These are phyloP conservation scores for Paspalum vaginatum DNA, from an alignment of 176 grass and related monocot genomes.

Conservation along the genomic window DNA sequence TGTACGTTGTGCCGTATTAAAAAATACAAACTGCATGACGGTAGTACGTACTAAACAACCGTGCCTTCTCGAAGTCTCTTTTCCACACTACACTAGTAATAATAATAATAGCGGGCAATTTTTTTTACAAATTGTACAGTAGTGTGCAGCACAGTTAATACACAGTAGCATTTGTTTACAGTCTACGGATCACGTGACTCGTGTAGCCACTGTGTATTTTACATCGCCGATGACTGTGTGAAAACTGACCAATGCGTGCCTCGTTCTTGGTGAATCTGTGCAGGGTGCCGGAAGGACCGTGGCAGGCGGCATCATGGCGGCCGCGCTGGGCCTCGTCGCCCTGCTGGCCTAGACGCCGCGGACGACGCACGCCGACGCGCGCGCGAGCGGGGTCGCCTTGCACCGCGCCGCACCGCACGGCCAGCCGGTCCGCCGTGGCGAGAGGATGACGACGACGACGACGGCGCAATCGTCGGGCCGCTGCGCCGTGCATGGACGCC, in stretches of 20 bases:
- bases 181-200: neutral
- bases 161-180: no score
- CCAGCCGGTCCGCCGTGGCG: neutral
- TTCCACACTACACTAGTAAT: neutral
- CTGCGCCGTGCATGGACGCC: neutral
- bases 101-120: neutral
- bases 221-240: no score
- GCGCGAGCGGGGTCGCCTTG: neutral
- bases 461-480: neutral
- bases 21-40: neutral
- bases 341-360: constrained; percentile 40
- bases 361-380: neutral
- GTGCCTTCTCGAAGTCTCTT: neutral
- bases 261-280: constrained; percentile 5
- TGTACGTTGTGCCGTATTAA: neutral
- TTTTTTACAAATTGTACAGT: neutral
- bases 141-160: neutral
- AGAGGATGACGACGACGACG: neutral
- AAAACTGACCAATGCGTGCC: neutral
- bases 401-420: neutral
- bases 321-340: constrained; percentile 49
- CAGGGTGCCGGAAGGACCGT: constrained; percentile 49
- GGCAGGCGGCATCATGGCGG: constrained; percentile 35
- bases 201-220: neutral
- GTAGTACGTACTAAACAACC: neutral